Evolutionary conservation across 208 protist genomes (phyloP), one percentile per base, ranked within the genome.

Genomic region (Naegleria fowleri): DNA sequence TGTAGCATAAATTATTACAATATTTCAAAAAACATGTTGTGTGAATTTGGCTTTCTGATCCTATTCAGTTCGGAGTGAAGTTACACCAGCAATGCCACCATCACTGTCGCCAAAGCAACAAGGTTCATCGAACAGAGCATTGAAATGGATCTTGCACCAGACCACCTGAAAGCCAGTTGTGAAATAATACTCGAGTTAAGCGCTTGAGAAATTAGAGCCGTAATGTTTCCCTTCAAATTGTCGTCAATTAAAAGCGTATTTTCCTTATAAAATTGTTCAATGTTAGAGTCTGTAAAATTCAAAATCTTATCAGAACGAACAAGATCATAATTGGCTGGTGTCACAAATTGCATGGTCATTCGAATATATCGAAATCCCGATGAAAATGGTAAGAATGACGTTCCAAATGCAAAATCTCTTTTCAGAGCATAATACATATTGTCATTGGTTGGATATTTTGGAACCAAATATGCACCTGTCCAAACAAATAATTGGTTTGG

Each of bases 1-100:
- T 91, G 40, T 93, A 11, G 93, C 93, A n/a, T 94, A 83, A 92
- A 29, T 67, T 67, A 67, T 48, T n/a, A n/a, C n/a, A n/a, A n/a
- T n/a, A n/a, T n/a, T n/a, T n/a, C n/a, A n/a, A n/a, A n/a, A n/a
- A n/a, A n/a, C n/a, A n/a, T n/a, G n/a, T n/a, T n/a, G n/a, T n/a
- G n/a, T n/a, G n/a, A n/a, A n/a, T n/a, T n/a, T n/a, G n/a, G n/a
- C n/a, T n/a, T n/a, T n/a, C n/a, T n/a, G n/a, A n/a, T n/a, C n/a
- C n/a, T n/a, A n/a, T n/a, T n/a, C n/a, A n/a, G n/a, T n/a, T n/a
- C n/a, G n/a, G n/a, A n/a, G n/a, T n/a, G n/a, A n/a, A n/a, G n/a
- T n/a, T n/a, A n/a, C n/a, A n/a, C n/a, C n/a, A n/a, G n/a, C n/a
- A n/a, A n/a, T n/a, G n/a, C n/a, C 43, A 48, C 43, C 43, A 48